These are phyloP conservation scores for Clarireedia monteithiana DNA, from an alignment of 2,329 filamentous ascomycete species.

Conservation along the genomic window DNA sequence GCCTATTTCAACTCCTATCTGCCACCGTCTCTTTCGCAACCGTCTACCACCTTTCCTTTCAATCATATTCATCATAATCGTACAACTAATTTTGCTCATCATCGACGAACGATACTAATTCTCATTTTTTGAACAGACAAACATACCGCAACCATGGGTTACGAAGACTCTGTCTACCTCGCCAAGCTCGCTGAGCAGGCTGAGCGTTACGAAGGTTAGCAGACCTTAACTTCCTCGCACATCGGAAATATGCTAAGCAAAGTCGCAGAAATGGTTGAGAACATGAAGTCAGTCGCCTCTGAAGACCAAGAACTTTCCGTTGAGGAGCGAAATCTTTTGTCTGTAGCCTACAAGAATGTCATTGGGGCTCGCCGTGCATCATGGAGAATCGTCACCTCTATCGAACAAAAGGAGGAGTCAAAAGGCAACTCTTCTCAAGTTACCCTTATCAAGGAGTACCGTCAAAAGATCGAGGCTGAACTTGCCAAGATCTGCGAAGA, in stretches of 20 bases:
- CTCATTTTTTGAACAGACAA: slow-evolving; percentile 17
- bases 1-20: not conserved
- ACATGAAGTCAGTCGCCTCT: slow-evolving; percentile 99
- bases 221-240: slow-evolving; percentile 17
- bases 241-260: slow-evolving; percentile 14
- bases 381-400: slow-evolving; percentile 99
- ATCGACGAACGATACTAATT: not conserved
- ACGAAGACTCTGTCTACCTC: slow-evolving; percentile 99
- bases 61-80: not conserved
- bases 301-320: slow-evolving; percentile 77
- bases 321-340: slow-evolving; percentile 97
- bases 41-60: not conserved
- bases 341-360: slow-evolving; percentile 99
- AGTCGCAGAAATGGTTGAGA: slow-evolving; percentile 87
- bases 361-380: slow-evolving; percentile 96
- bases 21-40: not conserved
- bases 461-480: slow-evolving; percentile 95
- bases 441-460: slow-evolving; percentile 89
- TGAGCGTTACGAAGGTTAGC: slow-evolving; percentile 97
- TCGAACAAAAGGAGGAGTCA: slow-evolving; percentile 99
- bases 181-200: slow-evolving; percentile 99
- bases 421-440: slow-evolving; percentile 97
- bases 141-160: slow-evolving; percentile 72
- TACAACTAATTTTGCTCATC: too few relatives aligned
- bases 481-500: slow-evolving; percentile 98